Conservation (phyloP, 2,329 filamentous ascomycete genomes). For the Penicillium olsonii region DNA sequence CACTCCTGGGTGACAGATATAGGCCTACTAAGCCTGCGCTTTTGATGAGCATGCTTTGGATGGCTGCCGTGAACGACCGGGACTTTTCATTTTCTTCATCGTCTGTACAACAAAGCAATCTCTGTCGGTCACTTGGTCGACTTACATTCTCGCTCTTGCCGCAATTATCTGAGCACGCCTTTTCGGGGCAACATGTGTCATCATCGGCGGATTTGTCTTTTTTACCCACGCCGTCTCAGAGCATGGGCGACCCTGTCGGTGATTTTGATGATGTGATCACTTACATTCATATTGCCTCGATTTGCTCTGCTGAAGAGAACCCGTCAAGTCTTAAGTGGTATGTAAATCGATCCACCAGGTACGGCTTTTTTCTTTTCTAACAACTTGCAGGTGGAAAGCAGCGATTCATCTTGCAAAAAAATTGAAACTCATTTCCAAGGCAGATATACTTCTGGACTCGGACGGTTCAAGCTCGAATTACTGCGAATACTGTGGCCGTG, state of each 20-base stretch:
- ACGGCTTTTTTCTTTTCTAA: slow-evolving; percentile 5
- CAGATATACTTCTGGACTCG: slow-evolving; percentile 38
- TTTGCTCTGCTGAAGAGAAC: slow-evolving; percentile 92
- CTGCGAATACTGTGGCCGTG: background rate
- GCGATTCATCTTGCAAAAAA: slow-evolving; percentile 76
- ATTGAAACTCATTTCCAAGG: slow-evolving; percentile 80
- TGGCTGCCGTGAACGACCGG: slow-evolving; percentile 87
- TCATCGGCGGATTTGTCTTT: slow-evolving; percentile 46
- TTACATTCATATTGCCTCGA: slow-evolving; percentile 88
- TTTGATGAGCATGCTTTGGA: slow-evolving; percentile 94
- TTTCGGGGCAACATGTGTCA: slow-evolving; percentile 52
- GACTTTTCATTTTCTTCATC: slow-evolving; percentile 81
- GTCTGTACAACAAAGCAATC: slow-evolving; percentile 76
- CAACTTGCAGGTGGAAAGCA: slow-evolving; percentile 69
- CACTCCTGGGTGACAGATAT: slow-evolving; percentile 79
- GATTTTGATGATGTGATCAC: slow-evolving; percentile 86
- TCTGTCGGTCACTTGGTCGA: slow-evolving; percentile 85
- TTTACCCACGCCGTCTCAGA: background rate
- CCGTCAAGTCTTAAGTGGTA: slow-evolving; percentile 85
- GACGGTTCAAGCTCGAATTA: background rate
- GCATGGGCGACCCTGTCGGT: slow-evolving; percentile 46
- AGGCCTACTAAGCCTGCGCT: slow-evolving; percentile 81
- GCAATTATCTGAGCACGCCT: slow-evolving; percentile 60
- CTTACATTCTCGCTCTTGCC: slow-evolving; percentile 81
- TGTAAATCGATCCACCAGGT: background rate